Conservation (phyloP, 192 early-diverging fungal species). For the Coemansia nantahalensis region DNA sequence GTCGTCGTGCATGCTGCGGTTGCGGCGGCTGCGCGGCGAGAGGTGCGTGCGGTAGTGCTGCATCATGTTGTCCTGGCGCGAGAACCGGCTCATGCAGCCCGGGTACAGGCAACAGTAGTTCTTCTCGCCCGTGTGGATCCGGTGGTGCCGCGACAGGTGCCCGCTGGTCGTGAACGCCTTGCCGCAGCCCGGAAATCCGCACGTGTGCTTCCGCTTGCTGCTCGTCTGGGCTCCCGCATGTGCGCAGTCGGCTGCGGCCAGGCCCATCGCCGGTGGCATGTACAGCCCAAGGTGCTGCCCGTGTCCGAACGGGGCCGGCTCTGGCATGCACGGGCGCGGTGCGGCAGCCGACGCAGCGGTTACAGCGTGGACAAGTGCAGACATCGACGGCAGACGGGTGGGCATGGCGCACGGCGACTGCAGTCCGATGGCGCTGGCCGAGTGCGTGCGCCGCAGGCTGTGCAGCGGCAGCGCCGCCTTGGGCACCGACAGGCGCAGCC, state of each 20-base stretch:
- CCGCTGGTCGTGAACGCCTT: constrained; percentile 85
- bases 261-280: neutral
- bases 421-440: constrained; percentile 9
- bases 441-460: constrained; percentile 11
- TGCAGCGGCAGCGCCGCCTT: neutral
- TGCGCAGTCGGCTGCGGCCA: neutral
- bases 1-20: no score
- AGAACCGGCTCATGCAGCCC: constrained; percentile 71
- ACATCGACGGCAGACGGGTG: constrained; percentile 33
- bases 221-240: constrained; percentile 1
- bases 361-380: constrained; percentile 32
- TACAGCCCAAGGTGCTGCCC: neutral
- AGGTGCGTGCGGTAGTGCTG: constrained; percentile 82
- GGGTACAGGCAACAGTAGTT: constrained; percentile 67
- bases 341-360: constrained; percentile 13
- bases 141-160: constrained; percentile 76
- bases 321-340: neutral
- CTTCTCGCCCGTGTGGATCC: constrained; percentile 82
- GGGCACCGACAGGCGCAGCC: constrained; percentile 15
- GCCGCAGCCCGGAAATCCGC: constrained; percentile 61
- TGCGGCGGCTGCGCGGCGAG: constrained; percentile 62
- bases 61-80: constrained; percentile 85
- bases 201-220: constrained; percentile 73
- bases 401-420: constrained; percentile 18
- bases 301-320: neutral